A percentile compares a stretch with the other conserved stretches of the same genome.
phyloP scores from a whole-genome alignment of 306 rosid species.

The Lupinus albus region DNA sequence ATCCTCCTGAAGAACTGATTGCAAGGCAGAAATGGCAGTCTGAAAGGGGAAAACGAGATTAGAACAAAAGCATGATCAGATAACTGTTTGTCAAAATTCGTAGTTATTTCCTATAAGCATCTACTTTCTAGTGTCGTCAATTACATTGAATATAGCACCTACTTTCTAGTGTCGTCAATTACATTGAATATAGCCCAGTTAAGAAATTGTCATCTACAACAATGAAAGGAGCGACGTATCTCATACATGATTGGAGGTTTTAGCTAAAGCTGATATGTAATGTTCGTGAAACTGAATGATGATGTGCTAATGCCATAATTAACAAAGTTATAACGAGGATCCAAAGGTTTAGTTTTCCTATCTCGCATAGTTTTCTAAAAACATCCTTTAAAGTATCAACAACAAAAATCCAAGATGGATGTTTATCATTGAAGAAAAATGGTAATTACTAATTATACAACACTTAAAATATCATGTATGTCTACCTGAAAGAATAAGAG shows the following conservation, averaged over 20 bases:
- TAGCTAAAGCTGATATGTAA: neutral
- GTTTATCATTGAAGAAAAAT: neutral
- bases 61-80: slow-evolving; percentile 5
- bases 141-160: slow-evolving; percentile 9
- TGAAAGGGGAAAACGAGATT: slow-evolving; percentile 40
- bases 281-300: slow-evolving; percentile 18
- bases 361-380: slow-evolving; percentile 15
- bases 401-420: too few relatives aligned
- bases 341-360: slow-evolving; percentile 9
- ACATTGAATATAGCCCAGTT: neutral
- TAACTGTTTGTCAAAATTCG: neutral
- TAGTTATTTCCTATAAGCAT: neutral
- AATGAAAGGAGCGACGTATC: slow-evolving; percentile 13
- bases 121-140: neutral
- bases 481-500: neutral
- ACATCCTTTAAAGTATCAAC: too few relatives aligned
- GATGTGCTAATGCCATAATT: neutral
- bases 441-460: too few relatives aligned
- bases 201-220: neutral
- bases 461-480: too few relatives aligned
- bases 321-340: slow-evolving; percentile 10
- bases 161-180: slow-evolving; percentile 11
- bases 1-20: slow-evolving; percentile 98
- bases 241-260: neutral
- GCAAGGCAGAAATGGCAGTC: slow-evolving; percentile 98